Base-by-base conservation (phyloP, 1,284 basidiomycete species). In the Irpex rosettiformis region DNA sequence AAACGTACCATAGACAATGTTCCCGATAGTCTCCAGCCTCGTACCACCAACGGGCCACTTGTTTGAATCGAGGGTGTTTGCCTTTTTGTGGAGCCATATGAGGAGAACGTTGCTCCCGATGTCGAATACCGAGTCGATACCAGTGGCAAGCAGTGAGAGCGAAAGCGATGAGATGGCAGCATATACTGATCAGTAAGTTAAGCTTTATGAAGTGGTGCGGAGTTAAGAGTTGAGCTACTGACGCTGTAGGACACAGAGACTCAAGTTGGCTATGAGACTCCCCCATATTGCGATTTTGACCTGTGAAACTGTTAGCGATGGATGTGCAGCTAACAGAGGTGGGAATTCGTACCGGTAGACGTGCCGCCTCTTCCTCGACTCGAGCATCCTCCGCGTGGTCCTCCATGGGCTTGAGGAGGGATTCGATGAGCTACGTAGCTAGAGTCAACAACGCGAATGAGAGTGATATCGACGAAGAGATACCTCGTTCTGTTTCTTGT, bases 1-100 rank as follows among this genome's bases (percentile, higher is more conserved):
- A n/a, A 33, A 75, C 85, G 65, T 53, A 88, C 91, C 91, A 65
- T 94, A 97, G 56, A 93, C 78, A 62, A 96, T 88, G 67, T 96
- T 96, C 40, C 94, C 94, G 61, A 95, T 94, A 0, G 91, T 95
- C 72, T 95, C 92, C 49, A 96, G 81, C 52, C 94, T 82, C n/a
- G 88, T 83, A 25, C 96, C 96, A 54, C 94, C 91, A 11, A 94
- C 90, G 5, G 94, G 94, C 93, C 94, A 97, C 67, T 92, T 93
- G 71, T 88, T 91, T 54, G 76, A 67, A 68, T 97, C 94, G 58
- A 96, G 81, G 21, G 69, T 79, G 8, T 71, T 74, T 1, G 93
- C 86, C 66, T 93, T 90, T 62, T 80, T 79, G 72, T 99, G 90
- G 1, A 96, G 79, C 76, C 85, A 85, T 72, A 89, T 90, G 2